phyloP scores from a whole-genome alignment of 2,329 filamentous ascomycete genomes.

The Sordariomycetes sp. region DNA sequence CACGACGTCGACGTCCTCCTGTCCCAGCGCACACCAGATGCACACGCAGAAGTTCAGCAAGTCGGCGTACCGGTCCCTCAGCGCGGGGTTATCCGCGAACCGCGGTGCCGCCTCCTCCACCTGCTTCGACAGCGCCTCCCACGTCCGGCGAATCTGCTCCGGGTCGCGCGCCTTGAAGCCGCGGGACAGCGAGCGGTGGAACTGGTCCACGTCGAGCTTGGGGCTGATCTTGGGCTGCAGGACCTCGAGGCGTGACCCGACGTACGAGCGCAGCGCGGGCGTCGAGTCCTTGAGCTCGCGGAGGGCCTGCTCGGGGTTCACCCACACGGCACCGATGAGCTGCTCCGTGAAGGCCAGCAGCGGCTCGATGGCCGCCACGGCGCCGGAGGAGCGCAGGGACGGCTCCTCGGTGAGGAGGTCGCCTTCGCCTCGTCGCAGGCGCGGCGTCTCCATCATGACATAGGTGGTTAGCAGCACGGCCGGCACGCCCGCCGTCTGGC shows the following conservation, averaged over 20 bases:
- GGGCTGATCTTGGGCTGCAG: not conserved
- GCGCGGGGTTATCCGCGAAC: not conserved
- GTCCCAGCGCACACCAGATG: conserved; percentile 21
- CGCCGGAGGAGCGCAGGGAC: not conserved
- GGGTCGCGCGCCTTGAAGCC: conserved; percentile 1
- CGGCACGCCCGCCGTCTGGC: not conserved
- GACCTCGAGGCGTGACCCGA: not conserved
- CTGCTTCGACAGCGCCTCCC: conserved; percentile 4
- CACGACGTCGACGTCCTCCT: conserved; percentile 9
- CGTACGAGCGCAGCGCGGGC: not conserved
- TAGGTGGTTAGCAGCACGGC: conserved; percentile 6
- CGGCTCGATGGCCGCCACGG: not conserved
- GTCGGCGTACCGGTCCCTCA: conserved; percentile 10
- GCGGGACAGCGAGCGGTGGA: conserved; percentile 6
- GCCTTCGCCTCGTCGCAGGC: no score
- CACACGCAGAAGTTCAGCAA: conserved; percentile 26
- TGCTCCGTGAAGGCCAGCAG: conserved; percentile 5
- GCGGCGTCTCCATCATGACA: conserved; percentile 1
- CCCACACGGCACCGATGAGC: conserved; percentile 4
- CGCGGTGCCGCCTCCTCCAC: not conserved
- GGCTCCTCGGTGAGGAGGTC: not conserved
- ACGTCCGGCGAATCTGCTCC: conserved; percentile 1
- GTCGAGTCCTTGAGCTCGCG: not conserved
- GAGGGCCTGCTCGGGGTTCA: not conserved
- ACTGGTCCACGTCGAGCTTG: not conserved